Conservation (phyloP, 2,329 filamentous ascomycete species). For the Thelonectria discophora region DNA sequence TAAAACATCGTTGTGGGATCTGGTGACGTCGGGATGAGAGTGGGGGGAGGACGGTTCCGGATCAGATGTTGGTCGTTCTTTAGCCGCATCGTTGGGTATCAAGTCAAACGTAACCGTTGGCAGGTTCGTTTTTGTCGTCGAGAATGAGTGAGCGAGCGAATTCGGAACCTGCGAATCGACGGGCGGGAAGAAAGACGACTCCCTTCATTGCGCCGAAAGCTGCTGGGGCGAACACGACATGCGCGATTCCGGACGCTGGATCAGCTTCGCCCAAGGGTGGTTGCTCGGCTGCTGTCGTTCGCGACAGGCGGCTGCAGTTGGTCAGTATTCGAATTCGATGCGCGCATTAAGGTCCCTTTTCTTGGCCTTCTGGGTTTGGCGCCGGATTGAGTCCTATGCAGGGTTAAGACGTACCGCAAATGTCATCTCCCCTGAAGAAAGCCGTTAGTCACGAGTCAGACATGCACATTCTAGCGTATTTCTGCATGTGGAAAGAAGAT, state of each 20-base stretch:
- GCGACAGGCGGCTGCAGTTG: constrained; percentile 48
- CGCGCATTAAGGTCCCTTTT: constrained; percentile 13
- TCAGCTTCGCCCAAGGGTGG: constrained; percentile 51
- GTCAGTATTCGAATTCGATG: constrained; percentile 38
- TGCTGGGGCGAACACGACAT: constrained; percentile 39
- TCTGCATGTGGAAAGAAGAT: constrained; percentile 5
- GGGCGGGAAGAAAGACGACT: constrained; percentile 7
- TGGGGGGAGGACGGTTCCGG: constrained; percentile 6
- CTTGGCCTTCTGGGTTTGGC: background rate
- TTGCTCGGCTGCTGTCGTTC: constrained; percentile 52
- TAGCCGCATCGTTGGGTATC: constrained; percentile 22
- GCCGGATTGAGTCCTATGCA: constrained; percentile 27
- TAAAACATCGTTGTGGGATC: constrained; percentile 23
- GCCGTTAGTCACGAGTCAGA: constrained; percentile 37
- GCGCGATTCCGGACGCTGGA: constrained; percentile 46
- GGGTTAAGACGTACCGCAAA: constrained; percentile 51
- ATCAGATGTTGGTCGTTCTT: constrained; percentile 1
- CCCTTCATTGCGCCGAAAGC: constrained; percentile 44
- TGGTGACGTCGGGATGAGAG: background rate
- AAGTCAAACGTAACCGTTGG: background rate
- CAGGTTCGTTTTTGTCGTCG: background rate
- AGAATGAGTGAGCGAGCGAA: background rate
- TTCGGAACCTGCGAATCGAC: constrained; percentile 15
- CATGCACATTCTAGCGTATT: constrained; percentile 14
- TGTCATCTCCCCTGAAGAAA: constrained; percentile 52